Evolutionary conservation across 1,284 basidiomycete genomes (phyloP).

Genomic region (Schizophyllum amplum): DNA sequence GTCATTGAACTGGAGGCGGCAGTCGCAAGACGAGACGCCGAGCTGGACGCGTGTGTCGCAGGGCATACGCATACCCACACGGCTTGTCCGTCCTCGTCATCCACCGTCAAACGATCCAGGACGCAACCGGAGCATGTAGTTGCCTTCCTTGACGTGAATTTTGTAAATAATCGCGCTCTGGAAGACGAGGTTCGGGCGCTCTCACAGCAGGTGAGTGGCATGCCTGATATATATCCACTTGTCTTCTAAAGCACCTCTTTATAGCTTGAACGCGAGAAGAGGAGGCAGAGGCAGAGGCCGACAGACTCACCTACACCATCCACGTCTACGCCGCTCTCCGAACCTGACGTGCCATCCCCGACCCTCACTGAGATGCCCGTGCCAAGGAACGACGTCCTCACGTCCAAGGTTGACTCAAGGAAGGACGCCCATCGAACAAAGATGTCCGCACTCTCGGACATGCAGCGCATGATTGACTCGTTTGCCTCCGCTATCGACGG

Average conservation of each 20-base stretch:
- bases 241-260: not conserved
- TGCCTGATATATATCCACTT: not conserved
- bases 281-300: not conserved
- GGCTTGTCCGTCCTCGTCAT: not conserved
- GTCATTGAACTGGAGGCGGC: not conserved
- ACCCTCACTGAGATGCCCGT: not conserved
- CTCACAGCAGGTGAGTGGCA: not conserved
- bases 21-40: not conserved
- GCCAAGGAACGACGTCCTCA: not conserved
- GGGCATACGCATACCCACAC: not conserved
- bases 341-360: not conserved
- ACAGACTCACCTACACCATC: not conserved
- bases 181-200: not conserved
- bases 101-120: not conserved
- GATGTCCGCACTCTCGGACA: not conserved
- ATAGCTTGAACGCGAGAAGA: not conserved
- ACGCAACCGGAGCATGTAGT: not conserved
- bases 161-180: not conserved
- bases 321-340: not conserved
- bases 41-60: not conserved
- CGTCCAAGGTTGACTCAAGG: not conserved
- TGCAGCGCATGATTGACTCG: not conserved
- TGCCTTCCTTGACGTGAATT: not conserved
- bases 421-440: not conserved
- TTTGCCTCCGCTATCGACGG: not conserved